These are phyloP conservation scores for Haplosporangium gracile DNA, from an alignment of 192 early-diverging fungal genomes.

Conservation along the genomic window DNA sequence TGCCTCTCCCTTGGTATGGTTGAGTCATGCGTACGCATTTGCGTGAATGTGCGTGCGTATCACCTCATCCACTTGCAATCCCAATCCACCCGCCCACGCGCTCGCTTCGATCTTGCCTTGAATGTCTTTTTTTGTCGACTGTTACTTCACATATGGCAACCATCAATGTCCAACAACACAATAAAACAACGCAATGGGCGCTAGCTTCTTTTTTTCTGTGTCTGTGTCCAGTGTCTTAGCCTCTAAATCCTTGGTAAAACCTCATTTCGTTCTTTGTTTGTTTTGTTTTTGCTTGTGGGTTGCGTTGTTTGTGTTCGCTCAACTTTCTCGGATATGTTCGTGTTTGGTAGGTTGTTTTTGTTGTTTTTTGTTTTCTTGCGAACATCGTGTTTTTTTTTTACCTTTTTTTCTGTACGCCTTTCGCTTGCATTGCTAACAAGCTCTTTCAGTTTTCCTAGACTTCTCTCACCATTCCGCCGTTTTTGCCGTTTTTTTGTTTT, in stretches of 20 bases:
- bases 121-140: background rate
- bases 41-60: background rate
- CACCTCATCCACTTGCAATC: background rate
- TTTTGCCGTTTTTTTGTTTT: background rate
- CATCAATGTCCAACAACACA: background rate
- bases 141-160: background rate
- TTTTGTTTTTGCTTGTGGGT: background rate
- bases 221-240: background rate
- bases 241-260: background rate
- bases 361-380: background rate
- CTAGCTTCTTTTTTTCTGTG: background rate
- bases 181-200: background rate
- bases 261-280: background rate
- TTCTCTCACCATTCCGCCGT: background rate
- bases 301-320: background rate
- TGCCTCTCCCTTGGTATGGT: background rate
- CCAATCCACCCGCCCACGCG: background rate
- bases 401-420: background rate
- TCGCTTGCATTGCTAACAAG: background rate
- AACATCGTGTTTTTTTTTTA: background rate
- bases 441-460: background rate
- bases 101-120: background rate
- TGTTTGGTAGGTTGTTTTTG: background rate
- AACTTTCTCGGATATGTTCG: background rate
- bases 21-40: background rate